Conservation (phyloP, 805 yeast species). For the Millerozyma miso region DNA sequence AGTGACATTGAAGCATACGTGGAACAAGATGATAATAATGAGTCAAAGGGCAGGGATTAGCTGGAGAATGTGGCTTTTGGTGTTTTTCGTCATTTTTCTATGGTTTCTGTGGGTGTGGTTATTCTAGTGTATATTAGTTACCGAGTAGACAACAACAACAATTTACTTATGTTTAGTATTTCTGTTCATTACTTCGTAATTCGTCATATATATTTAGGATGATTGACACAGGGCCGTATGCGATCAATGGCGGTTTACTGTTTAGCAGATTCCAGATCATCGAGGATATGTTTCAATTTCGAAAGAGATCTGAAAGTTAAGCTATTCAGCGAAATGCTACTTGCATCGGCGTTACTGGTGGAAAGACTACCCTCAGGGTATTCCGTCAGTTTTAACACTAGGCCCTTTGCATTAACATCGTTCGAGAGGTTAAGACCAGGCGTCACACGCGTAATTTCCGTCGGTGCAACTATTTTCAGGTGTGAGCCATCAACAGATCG, state of each 20-base stretch:
- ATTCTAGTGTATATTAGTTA: constrained; percentile 9
- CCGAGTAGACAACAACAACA: neutral
- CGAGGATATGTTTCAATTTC: neutral
- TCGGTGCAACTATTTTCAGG: neutral
- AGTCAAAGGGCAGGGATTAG: constrained; percentile 43
- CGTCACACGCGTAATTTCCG: neutral
- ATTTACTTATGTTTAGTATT: neutral
- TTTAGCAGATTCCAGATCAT: neutral
- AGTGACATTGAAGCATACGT: constrained; percentile 38
- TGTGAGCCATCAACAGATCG: neutral
- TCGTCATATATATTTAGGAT: too few relatives aligned
- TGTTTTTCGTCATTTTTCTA: constrained; percentile 30
- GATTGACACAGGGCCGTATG: too few relatives aligned
- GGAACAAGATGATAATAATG: constrained; percentile 41
- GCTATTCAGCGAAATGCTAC: neutral
- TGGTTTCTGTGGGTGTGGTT: constrained; percentile 44
- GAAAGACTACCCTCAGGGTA: neutral
- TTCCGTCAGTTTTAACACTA: neutral
- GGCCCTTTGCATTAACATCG: neutral
- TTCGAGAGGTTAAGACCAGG: neutral
- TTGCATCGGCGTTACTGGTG: neutral
- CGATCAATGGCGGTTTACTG: neutral
- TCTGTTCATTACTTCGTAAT: neutral
- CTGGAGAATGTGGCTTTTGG: constrained; percentile 42
- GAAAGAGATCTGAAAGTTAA: neutral